Conservation (phyloP, 1,284 basidiomycete species). For the Boletus hoseneyae region DNA sequence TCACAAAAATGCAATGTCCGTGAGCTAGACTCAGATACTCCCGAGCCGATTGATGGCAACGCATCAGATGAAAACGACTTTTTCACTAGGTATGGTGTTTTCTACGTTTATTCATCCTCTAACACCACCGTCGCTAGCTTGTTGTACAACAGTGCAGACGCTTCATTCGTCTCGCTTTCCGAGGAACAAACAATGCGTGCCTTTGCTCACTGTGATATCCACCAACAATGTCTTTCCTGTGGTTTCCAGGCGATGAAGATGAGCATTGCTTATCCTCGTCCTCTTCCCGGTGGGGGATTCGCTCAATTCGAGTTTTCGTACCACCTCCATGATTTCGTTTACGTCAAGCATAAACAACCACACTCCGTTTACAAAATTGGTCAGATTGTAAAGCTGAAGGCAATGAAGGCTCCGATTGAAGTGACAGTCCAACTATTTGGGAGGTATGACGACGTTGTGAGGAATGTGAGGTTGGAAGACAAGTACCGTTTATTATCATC, state of each 20-base stretch:
- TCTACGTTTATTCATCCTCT: not conserved
- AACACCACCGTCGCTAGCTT: conserved; percentile 31
- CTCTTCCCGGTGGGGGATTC: conserved; percentile 34
- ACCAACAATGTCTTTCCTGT: conserved; percentile 48
- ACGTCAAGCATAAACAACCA: conserved; percentile 36
- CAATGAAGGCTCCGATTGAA: conserved; percentile 22
- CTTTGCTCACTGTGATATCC: conserved; percentile 30
- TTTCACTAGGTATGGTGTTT: conserved; percentile 44
- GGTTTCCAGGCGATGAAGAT: conserved; percentile 32
- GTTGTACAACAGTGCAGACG: conserved; percentile 43
- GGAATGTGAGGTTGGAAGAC: conserved; percentile 14
- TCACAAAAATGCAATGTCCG: conserved; percentile 51
- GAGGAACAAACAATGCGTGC: conserved; percentile 31
- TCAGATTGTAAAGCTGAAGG: conserved; percentile 45
- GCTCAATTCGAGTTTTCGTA: conserved; percentile 41
- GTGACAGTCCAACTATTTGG: conserved; percentile 42
- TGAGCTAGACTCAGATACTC: conserved; percentile 38
- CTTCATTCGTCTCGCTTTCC: conserved; percentile 44
- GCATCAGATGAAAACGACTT: conserved; percentile 45
- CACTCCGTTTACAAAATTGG: conserved; percentile 45
- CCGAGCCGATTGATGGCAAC: conserved; percentile 43
- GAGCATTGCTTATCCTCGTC: conserved; percentile 20
- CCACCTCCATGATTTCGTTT: conserved; percentile 59
- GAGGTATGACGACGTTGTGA: conserved; percentile 40
- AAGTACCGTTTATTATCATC: conserved; percentile 11